Percentiles rank a stretch among this genome's conserved stretches.
phyloP scores from a whole-genome alignment of 2,329 filamentous ascomycete genomes.

The Penicillium sp. region DNA sequence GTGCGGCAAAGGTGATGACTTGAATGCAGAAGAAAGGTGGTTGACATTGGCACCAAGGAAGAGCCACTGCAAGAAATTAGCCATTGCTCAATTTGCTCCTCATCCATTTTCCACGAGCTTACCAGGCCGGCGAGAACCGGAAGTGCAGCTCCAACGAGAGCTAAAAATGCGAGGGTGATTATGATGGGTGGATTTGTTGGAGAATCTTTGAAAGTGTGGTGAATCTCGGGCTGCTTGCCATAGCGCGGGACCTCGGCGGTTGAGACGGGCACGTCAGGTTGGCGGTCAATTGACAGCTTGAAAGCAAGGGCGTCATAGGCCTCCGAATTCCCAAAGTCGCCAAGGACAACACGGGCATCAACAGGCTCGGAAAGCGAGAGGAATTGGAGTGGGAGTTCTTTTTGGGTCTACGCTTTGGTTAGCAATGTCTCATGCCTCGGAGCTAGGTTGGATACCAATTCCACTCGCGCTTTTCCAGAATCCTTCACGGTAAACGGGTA shows the following conservation, averaged over 20 bases:
- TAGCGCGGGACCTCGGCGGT: conserved; percentile 70
- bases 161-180: conserved; percentile 70
- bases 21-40: conserved; percentile 69
- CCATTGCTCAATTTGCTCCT: not conserved
- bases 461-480: conserved; percentile 75
- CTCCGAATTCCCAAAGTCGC: conserved; percentile 70
- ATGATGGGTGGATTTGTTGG: conserved; percentile 73
- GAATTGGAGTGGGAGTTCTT: conserved; percentile 81
- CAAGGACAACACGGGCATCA: conserved; percentile 75
- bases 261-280: conserved; percentile 56
- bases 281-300: conserved; percentile 60
- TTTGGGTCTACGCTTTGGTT: conserved; percentile 59
- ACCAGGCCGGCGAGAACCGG: conserved; percentile 67
- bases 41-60: conserved; percentile 74
- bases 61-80: conserved; percentile 58
- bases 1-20: conserved; percentile 73
- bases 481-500: conserved; percentile 81
- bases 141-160: conserved; percentile 65
- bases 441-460: conserved; percentile 60
- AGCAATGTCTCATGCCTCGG: conserved; percentile 10
- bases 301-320: conserved; percentile 67
- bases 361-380: conserved; percentile 62
- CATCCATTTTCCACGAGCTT: conserved; percentile 32
- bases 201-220: conserved; percentile 81
- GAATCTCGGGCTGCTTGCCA: conserved; percentile 74